Conservation (phyloP, 306 rosid genomes). For the Vigna trinervia region DNA sequence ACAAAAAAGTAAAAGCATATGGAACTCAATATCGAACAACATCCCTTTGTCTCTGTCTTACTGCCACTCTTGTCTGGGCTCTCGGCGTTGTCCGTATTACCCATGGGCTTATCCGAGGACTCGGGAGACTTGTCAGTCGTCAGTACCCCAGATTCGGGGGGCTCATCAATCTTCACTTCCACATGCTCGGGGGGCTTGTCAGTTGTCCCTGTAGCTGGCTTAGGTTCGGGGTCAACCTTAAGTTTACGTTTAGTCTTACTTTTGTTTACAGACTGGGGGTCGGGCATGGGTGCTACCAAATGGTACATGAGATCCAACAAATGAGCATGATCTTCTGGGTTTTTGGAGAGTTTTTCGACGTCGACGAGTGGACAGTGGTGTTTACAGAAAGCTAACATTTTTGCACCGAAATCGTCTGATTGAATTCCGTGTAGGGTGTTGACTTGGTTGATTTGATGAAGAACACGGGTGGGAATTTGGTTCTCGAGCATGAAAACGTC, state of each 20-base stretch:
- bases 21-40: neutral
- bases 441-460: neutral
- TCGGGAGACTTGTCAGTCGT: too few relatives aligned
- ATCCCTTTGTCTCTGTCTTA: neutral
- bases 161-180: too few relatives aligned
- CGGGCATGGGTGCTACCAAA: neutral
- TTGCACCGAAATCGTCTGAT: neutral
- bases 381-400: neutral
- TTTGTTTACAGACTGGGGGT: neutral
- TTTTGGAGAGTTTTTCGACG: neutral
- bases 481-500: conserved; percentile 39
- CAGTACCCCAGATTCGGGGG: neutral
- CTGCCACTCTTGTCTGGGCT: neutral
- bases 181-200: neutral
- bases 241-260: too few relatives aligned
- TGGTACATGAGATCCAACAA: conserved; percentile 29
- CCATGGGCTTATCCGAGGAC: too few relatives aligned
- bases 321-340: neutral
- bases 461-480: conserved; percentile 7
- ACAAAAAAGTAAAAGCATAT: neutral
- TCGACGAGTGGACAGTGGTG: neutral
- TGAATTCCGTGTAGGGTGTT: neutral
- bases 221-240: neutral
- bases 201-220: too few relatives aligned
- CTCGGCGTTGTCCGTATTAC: neutral